Conservation (phyloP, 495 filamentous ascomycete species). For the Aspergillus mulundensis region DNA sequence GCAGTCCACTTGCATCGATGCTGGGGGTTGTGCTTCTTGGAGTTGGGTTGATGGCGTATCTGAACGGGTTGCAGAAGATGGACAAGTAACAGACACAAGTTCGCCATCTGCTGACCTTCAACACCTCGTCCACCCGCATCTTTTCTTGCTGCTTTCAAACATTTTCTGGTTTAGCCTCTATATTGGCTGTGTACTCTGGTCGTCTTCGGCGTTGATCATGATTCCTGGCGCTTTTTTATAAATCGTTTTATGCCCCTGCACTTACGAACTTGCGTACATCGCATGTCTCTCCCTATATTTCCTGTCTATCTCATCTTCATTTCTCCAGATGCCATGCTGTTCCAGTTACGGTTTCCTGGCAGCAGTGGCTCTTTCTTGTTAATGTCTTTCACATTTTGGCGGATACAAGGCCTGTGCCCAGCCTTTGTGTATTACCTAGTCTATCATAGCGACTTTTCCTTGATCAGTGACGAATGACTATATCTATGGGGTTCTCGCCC, state of each 20-base stretch:
- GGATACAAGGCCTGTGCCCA: constrained; percentile 16
- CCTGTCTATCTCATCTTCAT: constrained; percentile 19
- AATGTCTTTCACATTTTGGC: constrained; percentile 25
- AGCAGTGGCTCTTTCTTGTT: constrained; percentile 26
- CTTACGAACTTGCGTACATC: constrained; percentile 24
- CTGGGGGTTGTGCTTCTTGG: constrained; percentile 86
- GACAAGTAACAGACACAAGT: constrained; percentile 45
- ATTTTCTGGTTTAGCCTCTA: constrained; percentile 14
- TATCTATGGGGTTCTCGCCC: constrained; percentile 13
- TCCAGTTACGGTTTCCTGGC: constrained; percentile 43
- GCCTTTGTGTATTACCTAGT: constrained; percentile 29
- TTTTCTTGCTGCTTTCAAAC: constrained; percentile 2
- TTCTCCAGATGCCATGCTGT: constrained; percentile 21
- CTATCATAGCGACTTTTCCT: constrained; percentile 21
- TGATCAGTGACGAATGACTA: constrained; percentile 25
- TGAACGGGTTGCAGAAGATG: constrained; percentile 81
- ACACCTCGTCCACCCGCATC: constrained; percentile 13
- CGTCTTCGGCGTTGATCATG: constrained; percentile 17
- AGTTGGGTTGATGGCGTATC: constrained; percentile 87
- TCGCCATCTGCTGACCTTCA: not conserved
- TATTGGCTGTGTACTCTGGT: constrained; percentile 19
- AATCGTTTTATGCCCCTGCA: constrained; percentile 19
- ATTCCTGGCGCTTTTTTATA: constrained; percentile 20
- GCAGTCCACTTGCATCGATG: constrained; percentile 81
- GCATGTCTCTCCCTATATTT: constrained; percentile 24